Evolutionary conservation across 495 filamentous ascomycete species (phyloP).

Genomic region (Xanthoparmelia taractica): DNA sequence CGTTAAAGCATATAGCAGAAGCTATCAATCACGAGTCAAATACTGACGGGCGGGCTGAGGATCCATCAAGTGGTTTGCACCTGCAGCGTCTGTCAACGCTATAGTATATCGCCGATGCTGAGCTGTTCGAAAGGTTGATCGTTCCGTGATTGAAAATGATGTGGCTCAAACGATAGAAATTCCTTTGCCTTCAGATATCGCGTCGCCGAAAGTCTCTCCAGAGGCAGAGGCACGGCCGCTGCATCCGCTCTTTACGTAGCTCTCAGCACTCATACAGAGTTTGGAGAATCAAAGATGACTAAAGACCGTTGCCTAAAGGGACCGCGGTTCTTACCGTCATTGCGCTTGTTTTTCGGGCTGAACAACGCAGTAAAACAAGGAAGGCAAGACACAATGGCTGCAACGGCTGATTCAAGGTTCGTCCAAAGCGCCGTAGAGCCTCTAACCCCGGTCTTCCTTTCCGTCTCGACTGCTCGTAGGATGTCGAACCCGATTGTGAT

Average conservation of each 20-base stretch:
- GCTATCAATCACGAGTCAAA: background rate
- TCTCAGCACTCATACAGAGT: background rate
- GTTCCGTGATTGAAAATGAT: background rate
- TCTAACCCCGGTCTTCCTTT: background rate
- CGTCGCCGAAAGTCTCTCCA: background rate
- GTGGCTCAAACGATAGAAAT: background rate
- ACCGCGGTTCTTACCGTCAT: no score
- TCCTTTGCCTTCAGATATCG: background rate
- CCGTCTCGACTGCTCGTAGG: slow-evolving; percentile 4
- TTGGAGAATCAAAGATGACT: background rate
- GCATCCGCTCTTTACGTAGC: background rate
- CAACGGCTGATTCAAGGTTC: slow-evolving; percentile 11
- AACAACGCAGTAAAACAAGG: background rate
- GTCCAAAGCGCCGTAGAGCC: slow-evolving; percentile 8
- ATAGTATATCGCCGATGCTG: background rate
- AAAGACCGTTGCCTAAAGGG: background rate
- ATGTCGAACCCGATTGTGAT: slow-evolving; percentile 8
- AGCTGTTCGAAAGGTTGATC: background rate
- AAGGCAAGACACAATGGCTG: slow-evolving; percentile 8
- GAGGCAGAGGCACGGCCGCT: background rate
- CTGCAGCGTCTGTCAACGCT: background rate
- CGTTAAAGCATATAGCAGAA: background rate
- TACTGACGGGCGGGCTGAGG: no score
- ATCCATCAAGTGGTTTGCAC: background rate
- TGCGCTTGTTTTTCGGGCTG: background rate